Evolutionary conservation across 176 grass and related monocot genomes (phyloP).

Genomic region (Themeda triandra): DNA sequence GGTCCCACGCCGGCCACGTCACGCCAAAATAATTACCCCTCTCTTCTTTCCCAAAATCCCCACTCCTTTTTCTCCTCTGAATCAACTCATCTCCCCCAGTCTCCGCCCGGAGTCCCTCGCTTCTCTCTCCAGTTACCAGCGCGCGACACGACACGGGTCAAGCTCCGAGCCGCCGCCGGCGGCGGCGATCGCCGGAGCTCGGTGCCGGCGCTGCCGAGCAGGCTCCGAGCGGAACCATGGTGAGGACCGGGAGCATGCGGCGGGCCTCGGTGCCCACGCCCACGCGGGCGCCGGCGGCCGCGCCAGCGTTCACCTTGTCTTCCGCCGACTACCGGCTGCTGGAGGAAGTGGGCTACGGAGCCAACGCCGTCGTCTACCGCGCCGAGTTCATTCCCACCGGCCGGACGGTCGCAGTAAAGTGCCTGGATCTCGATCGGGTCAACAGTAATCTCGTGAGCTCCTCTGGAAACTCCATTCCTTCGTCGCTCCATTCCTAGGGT

Average conservation of each 20-base stretch:
- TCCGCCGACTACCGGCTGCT: conserved; percentile 63
- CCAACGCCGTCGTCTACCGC: conserved; percentile 85
- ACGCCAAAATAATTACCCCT: conserved; percentile 6
- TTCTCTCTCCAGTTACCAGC: not conserved
- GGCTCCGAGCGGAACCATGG: not conserved
- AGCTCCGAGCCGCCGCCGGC: not conserved
- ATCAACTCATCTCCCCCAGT: not conserved
- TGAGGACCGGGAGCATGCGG: conserved; percentile 23
- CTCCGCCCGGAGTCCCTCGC: not conserved
- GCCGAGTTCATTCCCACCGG: conserved; percentile 65
- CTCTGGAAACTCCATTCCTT: not conserved
- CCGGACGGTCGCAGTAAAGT: conserved; percentile 79
- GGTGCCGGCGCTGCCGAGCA: not conserved
- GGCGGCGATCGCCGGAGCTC: conserved; percentile 31
- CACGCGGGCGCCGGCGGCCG: not conserved
- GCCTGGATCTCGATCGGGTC: conserved; percentile 90
- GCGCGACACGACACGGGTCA: conserved; percentile 26
- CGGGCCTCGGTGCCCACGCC: not conserved
- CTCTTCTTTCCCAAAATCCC: conserved; percentile 15
- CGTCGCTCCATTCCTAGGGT: conserved; percentile 13
- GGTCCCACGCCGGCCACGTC: conserved; percentile 54
- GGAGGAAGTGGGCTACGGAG: conserved; percentile 92
- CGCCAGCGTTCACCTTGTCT: conserved; percentile 44
- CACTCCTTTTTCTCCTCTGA: not conserved
- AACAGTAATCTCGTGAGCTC: conserved; percentile 88